These are phyloP conservation scores for Epichloe bromicola DNA, from an alignment of 2,329 filamentous ascomycete species.

Conservation along the genomic window DNA sequence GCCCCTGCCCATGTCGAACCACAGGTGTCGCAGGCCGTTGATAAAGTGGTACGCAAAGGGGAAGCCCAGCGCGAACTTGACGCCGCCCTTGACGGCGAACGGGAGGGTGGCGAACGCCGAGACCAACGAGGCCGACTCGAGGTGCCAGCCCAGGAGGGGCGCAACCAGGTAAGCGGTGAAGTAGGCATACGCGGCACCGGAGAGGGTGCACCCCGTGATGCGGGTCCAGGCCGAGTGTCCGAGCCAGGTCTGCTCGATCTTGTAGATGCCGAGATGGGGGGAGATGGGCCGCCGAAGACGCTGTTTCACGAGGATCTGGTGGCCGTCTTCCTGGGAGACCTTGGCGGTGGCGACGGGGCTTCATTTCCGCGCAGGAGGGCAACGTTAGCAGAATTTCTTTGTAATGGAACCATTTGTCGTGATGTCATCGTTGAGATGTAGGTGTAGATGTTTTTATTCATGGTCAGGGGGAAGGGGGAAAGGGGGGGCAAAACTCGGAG, in stretches of 20 bases:
- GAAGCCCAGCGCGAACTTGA: slow-evolving; percentile 45
- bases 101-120: slow-evolving; percentile 47
- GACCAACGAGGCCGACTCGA: slow-evolving; percentile 46
- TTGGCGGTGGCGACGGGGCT: slow-evolving; percentile 40
- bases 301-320: slow-evolving; percentile 64
- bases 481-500: no score
- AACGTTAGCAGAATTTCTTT: neutral
- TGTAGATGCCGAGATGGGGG: slow-evolving; percentile 74
- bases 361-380: no score
- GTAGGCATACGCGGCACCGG: slow-evolving; percentile 67
- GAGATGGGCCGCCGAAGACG: slow-evolving; percentile 70
- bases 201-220: slow-evolving; percentile 65
- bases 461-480: neutral
- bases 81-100: slow-evolving; percentile 40
- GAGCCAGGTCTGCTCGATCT: slow-evolving; percentile 75
- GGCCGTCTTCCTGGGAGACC: slow-evolving; percentile 38
- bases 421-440: no score
- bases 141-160: slow-evolving; percentile 54
- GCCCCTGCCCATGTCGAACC: slow-evolving; percentile 38
- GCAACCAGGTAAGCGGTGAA: slow-evolving; percentile 68
- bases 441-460: no score
- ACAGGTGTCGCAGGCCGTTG: slow-evolving; percentile 42
- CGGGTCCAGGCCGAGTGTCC: slow-evolving; percentile 61
- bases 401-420: no score
- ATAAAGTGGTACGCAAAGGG: slow-evolving; percentile 46